Conservation (phyloP, 768 basidiomycete genomes). For the Mycena sanguinolenta region DNA sequence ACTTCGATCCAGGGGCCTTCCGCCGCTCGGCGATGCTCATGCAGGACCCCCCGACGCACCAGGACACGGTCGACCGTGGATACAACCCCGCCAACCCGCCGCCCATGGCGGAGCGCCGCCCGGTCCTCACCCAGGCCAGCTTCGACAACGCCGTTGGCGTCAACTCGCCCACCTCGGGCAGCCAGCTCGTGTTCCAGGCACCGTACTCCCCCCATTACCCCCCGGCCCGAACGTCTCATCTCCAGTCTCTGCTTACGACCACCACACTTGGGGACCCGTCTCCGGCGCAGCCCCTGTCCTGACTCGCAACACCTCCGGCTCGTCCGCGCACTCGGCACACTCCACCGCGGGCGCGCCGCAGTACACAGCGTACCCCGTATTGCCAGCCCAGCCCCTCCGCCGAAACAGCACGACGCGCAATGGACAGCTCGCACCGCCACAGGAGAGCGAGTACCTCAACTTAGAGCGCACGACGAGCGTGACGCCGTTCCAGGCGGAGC, state of each 20-base stretch:
- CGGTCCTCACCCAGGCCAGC: conserved; percentile 29
- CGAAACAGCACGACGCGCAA: conserved; percentile 33
- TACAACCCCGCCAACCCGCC: conserved; percentile 69
- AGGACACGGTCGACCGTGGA: conserved; percentile 54
- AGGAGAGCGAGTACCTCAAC: conserved; percentile 68
- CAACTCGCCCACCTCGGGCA: conserved; percentile 46
- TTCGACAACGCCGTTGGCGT: conserved; percentile 38
- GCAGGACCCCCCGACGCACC: conserved; percentile 63
- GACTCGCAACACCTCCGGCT: conserved; percentile 25
- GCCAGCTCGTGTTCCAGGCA: conserved; percentile 55
- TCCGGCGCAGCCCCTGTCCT: conserved; percentile 27
- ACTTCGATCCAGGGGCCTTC: conserved; percentile 71
- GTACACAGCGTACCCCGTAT: conserved; percentile 14
- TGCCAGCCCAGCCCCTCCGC: conserved; percentile 38
- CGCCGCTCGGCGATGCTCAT: conserved; percentile 74
- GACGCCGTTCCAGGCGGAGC: conserved; percentile 80
- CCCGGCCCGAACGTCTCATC: conserved; percentile 42
- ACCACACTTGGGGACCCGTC: conserved; percentile 31
- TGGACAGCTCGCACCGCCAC: conserved; percentile 27
- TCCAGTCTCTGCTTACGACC: conserved; percentile 36
- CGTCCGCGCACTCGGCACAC: conserved; percentile 18
- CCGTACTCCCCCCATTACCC: conserved; percentile 51
- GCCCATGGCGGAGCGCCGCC: conserved; percentile 71
- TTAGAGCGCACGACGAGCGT: conserved; percentile 78
- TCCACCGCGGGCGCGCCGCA: conserved; percentile 4